A percentile compares a stretch with the other conserved stretches of the same genome.
Evolutionary conservation across 441 rosid species (phyloP).

Genomic region (Omphalea diandra): DNA sequence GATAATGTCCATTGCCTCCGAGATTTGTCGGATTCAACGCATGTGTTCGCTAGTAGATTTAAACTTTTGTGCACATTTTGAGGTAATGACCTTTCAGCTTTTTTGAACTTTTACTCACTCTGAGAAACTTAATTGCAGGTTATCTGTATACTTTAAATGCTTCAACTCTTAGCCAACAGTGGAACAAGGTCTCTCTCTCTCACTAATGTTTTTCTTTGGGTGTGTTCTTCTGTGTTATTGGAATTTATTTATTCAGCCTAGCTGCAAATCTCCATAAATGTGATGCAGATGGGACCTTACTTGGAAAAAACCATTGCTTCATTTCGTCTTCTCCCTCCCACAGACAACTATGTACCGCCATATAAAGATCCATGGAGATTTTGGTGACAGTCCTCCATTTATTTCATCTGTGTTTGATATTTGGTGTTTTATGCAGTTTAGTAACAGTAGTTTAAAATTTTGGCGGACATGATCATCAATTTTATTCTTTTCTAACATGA

Average conservation of each 20-base stretch:
- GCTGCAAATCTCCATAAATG: conserved; percentile 15
- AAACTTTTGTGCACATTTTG: background rate
- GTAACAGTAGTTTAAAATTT: background rate
- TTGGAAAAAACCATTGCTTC: conserved; percentile 62
- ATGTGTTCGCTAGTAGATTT: background rate
- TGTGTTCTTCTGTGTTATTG: background rate
- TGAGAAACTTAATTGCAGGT: conserved; percentile 47
- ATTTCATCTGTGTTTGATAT: background rate
- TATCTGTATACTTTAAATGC: conserved; percentile 80
- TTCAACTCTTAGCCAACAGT: conserved; percentile 81
- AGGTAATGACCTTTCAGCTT: background rate
- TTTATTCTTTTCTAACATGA: background rate
- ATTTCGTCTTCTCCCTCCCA: conserved; percentile 75
- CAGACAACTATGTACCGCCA: conserved; percentile 83
- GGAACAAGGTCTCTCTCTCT: conserved; percentile 58
- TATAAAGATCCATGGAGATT: conserved; percentile 98
- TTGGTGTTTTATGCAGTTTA: too few species aligned
- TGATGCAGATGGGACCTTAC: conserved; percentile 77
- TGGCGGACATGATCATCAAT: background rate
- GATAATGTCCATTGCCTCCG: background rate
- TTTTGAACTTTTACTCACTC: conserved; percentile 9
- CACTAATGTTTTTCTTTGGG: background rate
- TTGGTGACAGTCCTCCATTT: conserved; percentile 50
- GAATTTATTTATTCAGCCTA: background rate
- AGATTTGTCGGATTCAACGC: background rate